A percentile compares a stretch with the other conserved stretches of the same genome.
Conservation (phyloP, 108 stramenopile genomes). For the Chaetoceros tenuissimus region DNA sequence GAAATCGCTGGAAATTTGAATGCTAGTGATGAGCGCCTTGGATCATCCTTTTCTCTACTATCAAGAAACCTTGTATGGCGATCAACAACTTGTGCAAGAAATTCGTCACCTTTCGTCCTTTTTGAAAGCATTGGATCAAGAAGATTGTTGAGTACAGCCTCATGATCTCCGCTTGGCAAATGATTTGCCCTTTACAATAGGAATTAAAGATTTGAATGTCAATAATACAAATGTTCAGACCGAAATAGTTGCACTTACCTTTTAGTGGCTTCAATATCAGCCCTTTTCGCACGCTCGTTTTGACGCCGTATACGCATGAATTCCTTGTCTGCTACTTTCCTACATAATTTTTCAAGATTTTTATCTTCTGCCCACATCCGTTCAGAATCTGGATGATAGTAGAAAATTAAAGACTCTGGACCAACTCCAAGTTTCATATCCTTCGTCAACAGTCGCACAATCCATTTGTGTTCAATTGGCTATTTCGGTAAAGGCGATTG, state of each 20-base stretch:
- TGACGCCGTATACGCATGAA: slow-evolving; percentile 19
- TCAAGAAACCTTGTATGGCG: slow-evolving; percentile 32
- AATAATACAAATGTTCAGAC: not conserved
- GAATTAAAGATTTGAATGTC: not conserved
- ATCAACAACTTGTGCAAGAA: slow-evolving; percentile 33
- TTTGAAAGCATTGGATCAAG: slow-evolving; percentile 69
- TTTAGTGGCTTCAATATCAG: not conserved
- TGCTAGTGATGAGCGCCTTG: slow-evolving; percentile 29
- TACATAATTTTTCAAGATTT: slow-evolving; percentile 25
- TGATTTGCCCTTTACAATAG: slow-evolving; percentile 17
- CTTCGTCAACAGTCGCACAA: slow-evolving; percentile 60
- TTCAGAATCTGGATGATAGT: slow-evolving; percentile 35
- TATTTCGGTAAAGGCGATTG: too few relatives aligned
- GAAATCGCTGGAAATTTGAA: slow-evolving; percentile 65
- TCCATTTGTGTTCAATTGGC: slow-evolving; percentile 81
- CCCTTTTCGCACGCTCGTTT: slow-evolving; percentile 20
- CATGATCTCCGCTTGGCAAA: slow-evolving; percentile 21
- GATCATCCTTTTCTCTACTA: slow-evolving; percentile 14
- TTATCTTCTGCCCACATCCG: slow-evolving; percentile 30
- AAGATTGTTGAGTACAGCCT: slow-evolving; percentile 41
- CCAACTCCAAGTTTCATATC: slow-evolving; percentile 50
- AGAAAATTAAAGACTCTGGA: slow-evolving; percentile 31
- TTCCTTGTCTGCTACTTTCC: slow-evolving; percentile 23
- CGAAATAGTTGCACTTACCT: not conserved
- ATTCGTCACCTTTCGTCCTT: slow-evolving; percentile 42